A percentile compares a stretch with the other conserved stretches of the same genome.
phyloP scores from a whole-genome alignment of 2,329 filamentous ascomycete species.

The Fusarium coffeatum region DNA sequence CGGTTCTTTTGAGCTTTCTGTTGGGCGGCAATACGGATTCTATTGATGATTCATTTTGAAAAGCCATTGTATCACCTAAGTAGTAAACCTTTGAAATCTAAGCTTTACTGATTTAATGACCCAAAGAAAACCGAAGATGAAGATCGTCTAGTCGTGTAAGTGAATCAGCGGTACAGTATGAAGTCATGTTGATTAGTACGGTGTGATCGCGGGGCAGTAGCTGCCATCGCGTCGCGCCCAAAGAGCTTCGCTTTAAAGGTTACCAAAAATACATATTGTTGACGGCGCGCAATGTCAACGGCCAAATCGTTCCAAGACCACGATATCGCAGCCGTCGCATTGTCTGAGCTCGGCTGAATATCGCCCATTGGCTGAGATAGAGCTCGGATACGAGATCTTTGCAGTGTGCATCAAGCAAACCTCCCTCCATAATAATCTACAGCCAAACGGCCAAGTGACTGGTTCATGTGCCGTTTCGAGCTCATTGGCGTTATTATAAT shows the following conservation, averaged over 20 bases:
- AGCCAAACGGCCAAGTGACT: not conserved
- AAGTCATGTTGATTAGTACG: slow-evolving; percentile 13
- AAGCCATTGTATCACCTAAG: not conserved
- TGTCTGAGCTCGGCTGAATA: slow-evolving; percentile 12
- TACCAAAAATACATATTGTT: not conserved
- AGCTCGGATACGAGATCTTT: not conserved
- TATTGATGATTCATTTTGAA: not conserved
- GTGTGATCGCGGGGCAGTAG: slow-evolving; percentile 41
- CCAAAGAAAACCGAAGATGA: not conserved
- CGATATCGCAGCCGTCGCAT: slow-evolving; percentile 5
- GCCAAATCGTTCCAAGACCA: not conserved
- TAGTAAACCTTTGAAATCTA: not conserved
- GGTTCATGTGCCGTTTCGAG: slow-evolving; percentile 66
- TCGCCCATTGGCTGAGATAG: not conserved
- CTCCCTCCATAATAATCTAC: not conserved
- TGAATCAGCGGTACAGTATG: slow-evolving; percentile 12
- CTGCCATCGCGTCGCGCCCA: slow-evolving; percentile 37
- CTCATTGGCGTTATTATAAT: slow-evolving; percentile 63
- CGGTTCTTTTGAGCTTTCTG: slow-evolving; percentile 5
- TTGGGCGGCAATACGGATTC: slow-evolving; percentile 7
- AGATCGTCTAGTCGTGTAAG: not conserved
- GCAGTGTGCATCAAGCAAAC: not conserved
- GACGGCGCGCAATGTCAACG: slow-evolving; percentile 15
- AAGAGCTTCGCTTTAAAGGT: slow-evolving; percentile 7
- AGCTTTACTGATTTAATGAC: not conserved